phyloP scores from a whole-genome alignment of 805 yeast genomes.

The Candida piceae region DNA sequence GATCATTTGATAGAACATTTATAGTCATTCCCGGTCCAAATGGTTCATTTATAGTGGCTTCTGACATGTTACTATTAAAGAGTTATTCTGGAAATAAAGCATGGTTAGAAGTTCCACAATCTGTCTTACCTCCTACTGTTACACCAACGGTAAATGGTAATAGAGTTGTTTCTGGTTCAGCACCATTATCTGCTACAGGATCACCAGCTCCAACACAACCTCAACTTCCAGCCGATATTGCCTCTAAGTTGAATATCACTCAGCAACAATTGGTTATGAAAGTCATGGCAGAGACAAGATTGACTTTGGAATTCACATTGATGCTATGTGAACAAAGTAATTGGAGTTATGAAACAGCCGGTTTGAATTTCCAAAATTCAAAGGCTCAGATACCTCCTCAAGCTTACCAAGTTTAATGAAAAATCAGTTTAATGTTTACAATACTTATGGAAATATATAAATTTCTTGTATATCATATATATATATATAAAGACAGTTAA shows the following conservation, averaged over 20 bases:
- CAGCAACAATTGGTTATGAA: slow-evolving; percentile 65
- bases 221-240: slow-evolving; percentile 49
- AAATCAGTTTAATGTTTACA: no score
- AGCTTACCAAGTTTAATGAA: slow-evolving; percentile 38
- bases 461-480: no score
- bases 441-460: no score
- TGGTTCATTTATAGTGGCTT: slow-evolving; percentile 75
- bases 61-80: slow-evolving; percentile 73
- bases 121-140: slow-evolving; percentile 13
- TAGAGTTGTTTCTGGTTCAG: not conserved
- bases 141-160: slow-evolving; percentile 10
- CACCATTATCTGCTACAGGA: not conserved
- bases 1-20: slow-evolving; percentile 84
- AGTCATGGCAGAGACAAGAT: slow-evolving; percentile 64
- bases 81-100: slow-evolving; percentile 50
- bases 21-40: slow-evolving; percentile 65
- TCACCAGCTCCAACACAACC: not conserved
- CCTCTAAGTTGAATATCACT: slow-evolving; percentile 41
- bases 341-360: slow-evolving; percentile 73
- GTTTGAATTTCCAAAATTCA: slow-evolving; percentile 65
- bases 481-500: no score
- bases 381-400: slow-evolving; percentile 48
- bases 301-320: slow-evolving; percentile 72
- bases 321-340: slow-evolving; percentile 85
- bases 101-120: slow-evolving; percentile 36